Evolutionary conservation across 2,329 filamentous ascomycete species (phyloP).

Genomic region (Fulvia fulva): DNA sequence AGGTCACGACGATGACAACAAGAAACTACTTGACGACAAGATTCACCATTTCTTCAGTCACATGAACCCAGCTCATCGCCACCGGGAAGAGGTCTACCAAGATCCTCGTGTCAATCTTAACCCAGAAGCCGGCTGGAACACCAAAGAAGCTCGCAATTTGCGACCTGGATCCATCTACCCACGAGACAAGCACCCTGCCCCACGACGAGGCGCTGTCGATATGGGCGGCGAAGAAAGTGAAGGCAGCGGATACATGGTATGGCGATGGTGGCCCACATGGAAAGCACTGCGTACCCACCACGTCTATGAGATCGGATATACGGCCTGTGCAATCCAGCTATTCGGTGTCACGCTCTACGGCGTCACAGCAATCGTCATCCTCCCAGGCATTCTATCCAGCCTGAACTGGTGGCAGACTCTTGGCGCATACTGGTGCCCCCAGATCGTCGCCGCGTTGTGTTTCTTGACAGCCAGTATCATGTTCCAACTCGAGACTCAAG

Average conservation of each 20-base stretch:
- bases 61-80: neutral
- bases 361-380: conserved; percentile 17
- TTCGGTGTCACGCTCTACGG: conserved; percentile 25
- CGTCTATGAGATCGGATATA: conserved; percentile 25
- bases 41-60: conserved; percentile 10
- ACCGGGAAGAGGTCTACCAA: neutral
- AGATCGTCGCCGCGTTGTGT: conserved; percentile 22
- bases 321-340: conserved; percentile 24
- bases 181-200: neutral
- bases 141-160: conserved; percentile 13
- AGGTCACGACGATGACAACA: conserved; percentile 22
- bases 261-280: conserved; percentile 16
- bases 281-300: conserved; percentile 20
- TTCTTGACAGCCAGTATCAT: conserved; percentile 26
- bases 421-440: conserved; percentile 24
- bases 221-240: neutral
- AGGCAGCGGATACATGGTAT: neutral
- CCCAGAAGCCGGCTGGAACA: conserved; percentile 19
- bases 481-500: conserved; percentile 28
- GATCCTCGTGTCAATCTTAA: conserved; percentile 7
- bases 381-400: conserved; percentile 23
- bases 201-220: conserved; percentile 3
- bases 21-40: conserved; percentile 23
- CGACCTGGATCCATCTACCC: conserved; percentile 12
- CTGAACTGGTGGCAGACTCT: conserved; percentile 18